Evolutionary conservation across 2,329 filamentous ascomycete species (phyloP), one percentile per base, ranked within the genome.

Genomic region (Fusarium burgessii): DNA sequence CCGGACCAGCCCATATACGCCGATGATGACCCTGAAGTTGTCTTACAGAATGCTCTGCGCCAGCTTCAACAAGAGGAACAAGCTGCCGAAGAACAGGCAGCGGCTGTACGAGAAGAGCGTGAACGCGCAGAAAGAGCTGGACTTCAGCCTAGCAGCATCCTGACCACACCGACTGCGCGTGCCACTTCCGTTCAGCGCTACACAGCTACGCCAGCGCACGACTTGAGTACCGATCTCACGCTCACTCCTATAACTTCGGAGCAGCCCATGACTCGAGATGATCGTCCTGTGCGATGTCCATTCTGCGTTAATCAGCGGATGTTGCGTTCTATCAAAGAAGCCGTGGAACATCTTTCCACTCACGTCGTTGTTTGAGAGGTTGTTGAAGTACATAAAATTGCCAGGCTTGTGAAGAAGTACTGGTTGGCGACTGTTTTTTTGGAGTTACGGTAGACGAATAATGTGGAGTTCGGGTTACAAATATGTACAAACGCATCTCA

Each of bases 221-320:
- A 82, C 9, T 66, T 82, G 42, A 68, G 71, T 5, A 73, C 76
- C 7, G 84, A 87, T 38, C 80, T 89, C 36, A 87, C 83, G 7
- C 80, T 89, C 42, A 89, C 87, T 6, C 87, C 87, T 3, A 88
- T 89, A 50, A 83, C 86, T 32, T 84, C 85, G 18, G 84, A 84
- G 18, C 82, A 79, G 7, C 84, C 85, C 11, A 76, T 86, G 32
- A 81, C 84, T 7, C 78, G 79, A 9, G 80, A 82, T 35, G 85
- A 89, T 38, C 78, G 83, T 23, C 86, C 88, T 4, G 77, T 89
- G 32, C 82, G 88, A 20, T 90, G 88, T 69, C 88, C 88, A 2
- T 90, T 89, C 70, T 90, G 88, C 67, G 84, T 90, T 38, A 90
- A 90, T 70, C 86, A 88, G 72, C 83, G 88, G 9, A 88, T 90